Base-by-base conservation (phyloP, 257 asterid species). In the Penstemon davidsonii region DNA sequence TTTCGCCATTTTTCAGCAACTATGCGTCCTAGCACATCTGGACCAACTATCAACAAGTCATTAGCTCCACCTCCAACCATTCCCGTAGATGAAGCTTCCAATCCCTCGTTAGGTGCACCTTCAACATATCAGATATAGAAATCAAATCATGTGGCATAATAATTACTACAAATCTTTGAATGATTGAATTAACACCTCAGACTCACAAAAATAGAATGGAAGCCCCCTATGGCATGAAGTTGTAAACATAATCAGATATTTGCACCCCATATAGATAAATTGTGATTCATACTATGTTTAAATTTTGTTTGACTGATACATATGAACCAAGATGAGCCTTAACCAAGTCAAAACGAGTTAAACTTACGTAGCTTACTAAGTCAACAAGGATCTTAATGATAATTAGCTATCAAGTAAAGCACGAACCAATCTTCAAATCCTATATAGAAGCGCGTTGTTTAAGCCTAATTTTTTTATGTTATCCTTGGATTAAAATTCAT, bases 21-120 rank as follows among this genome's bases (percentile, higher is more conserved):
- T 50, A 88, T 76, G 47, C 96, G 96, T 45, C 99, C 99, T 55
- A 93, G 81, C 75, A 93, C 97, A 53, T 97, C 99, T 3, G 99
- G 97, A 68, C 99, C 99, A 69, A 93, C 88, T 40, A 93, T 91
- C 85, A 93, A 76, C 80, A 93, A 82, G 69, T 93, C 97, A 76
- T 72, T 74, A 68, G 85, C 85, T 77, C 96, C 33, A 25, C 33
- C 33, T 25, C 33, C 97, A 68, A 88, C 68, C 7, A 60, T 54
- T 62, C 79, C 68, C 43, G 82, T 62, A 39, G 94, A 79, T 25
- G 86, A 81, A 83, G 77, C 85, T 73, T 80, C 84, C 79, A 77
- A 25, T 44, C 81, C 85, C 18, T 80, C 79, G 68, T 73, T 66
- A 44, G 85, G 78, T 38, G 72, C 82, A 69, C 82, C 96, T 87